phyloP scores from a whole-genome alignment of 352 stramenopile species.

The Pythium grandisporangium region DNA sequence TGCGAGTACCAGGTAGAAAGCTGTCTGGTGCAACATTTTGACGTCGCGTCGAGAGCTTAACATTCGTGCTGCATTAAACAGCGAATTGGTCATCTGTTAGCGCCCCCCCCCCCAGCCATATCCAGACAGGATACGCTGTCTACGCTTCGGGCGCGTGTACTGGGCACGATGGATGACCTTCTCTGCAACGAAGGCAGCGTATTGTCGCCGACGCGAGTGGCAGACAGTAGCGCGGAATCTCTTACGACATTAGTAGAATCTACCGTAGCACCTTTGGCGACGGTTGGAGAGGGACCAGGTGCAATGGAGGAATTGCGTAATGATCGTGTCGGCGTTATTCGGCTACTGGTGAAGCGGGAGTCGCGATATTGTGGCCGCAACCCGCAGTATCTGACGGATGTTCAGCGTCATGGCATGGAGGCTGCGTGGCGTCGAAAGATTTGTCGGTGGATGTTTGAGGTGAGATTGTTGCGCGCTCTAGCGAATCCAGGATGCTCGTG shows the following conservation, averaged over 20 bases:
- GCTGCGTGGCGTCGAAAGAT: slow-evolving; percentile 30
- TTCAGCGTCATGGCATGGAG: slow-evolving; percentile 35
- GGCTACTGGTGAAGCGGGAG: slow-evolving; percentile 18
- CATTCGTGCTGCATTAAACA: too few relatives aligned
- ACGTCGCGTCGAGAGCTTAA: background rate
- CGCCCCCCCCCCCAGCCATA: background rate
- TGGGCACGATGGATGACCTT: slow-evolving; percentile 16
- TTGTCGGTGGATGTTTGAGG: slow-evolving; percentile 42
- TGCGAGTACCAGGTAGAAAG: slow-evolving; percentile 12
- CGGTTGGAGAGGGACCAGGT: background rate
- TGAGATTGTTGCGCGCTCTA: slow-evolving; percentile 1
- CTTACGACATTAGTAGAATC: too few relatives aligned
- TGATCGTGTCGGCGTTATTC: slow-evolving; percentile 14
- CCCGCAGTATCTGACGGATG: slow-evolving; percentile 16
- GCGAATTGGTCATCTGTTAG: background rate
- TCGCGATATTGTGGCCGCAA: slow-evolving; percentile 12
- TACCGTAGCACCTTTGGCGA: too few relatives aligned
- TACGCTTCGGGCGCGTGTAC: background rate
- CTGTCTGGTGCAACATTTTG: background rate
- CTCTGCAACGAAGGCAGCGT: slow-evolving; percentile 22
- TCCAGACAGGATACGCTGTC: background rate
- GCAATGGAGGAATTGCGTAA: background rate
- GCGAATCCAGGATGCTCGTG: background rate
- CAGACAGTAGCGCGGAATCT: too few relatives aligned
- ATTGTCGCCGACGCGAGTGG: slow-evolving; percentile 1